Conservation (phyloP, 140 eudicot species). For the Oenanthe javanica region DNA sequence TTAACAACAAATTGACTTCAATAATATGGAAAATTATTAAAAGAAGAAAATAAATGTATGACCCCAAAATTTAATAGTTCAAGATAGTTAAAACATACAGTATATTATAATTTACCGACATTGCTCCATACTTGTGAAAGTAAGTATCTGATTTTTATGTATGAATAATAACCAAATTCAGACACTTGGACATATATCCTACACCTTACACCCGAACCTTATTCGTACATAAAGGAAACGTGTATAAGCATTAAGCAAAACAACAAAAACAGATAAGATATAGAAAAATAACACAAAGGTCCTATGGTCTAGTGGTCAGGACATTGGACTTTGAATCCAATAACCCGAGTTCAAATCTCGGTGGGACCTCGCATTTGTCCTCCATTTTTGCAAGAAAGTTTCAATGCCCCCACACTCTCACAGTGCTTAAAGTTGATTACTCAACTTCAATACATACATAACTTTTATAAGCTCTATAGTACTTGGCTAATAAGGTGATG, state of each 20-base stretch:
- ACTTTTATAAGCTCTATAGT: neutral
- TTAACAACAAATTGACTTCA: too few relatives aligned
- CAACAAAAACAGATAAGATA: neutral
- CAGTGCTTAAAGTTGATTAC: neutral
- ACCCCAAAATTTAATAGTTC: neutral
- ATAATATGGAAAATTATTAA: too few relatives aligned
- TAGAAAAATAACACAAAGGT: neutral
- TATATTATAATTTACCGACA: neutral
- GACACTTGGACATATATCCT: neutral
- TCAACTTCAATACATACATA: too few relatives aligned
- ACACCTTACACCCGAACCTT: neutral
- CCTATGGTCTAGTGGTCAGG: constrained; percentile 5
- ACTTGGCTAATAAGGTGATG: neutral
- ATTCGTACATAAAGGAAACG: neutral
- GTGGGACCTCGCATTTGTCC: neutral
- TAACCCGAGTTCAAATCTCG: neutral
- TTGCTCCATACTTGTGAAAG: neutral
- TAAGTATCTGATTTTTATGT: neutral
- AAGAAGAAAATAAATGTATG: too few relatives aligned
- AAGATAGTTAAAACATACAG: neutral
- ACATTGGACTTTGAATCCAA: constrained; percentile 6
- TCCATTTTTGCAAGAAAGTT: neutral
- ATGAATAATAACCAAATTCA: neutral
- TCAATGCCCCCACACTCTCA: neutral
- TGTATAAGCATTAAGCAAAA: neutral